A percentile compares a stretch with the other conserved stretches of the same genome.
Evolutionary conservation across 2,329 filamentous ascomycete species (phyloP).

Genomic region (Apiospora kogelbergensis): DNA sequence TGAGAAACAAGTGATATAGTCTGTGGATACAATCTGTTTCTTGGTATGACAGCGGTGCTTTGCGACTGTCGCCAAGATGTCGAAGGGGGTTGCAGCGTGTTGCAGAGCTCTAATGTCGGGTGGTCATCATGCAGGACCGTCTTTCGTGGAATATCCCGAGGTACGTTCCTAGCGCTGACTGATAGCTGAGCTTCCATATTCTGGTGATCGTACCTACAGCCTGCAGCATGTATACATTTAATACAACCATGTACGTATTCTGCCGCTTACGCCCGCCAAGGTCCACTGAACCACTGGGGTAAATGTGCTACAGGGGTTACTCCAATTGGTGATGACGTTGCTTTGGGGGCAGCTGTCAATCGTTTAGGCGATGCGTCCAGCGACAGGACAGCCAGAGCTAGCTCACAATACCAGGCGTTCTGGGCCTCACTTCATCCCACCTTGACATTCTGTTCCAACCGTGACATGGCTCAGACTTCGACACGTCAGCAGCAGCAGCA

Average conservation of each 20-base stretch:
- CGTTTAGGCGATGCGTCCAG: not conserved
- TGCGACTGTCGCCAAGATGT: not conserved
- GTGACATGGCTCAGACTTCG: not conserved
- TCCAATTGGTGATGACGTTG: not conserved
- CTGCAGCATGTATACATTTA: no score
- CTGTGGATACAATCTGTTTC: not conserved
- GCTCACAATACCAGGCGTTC: not conserved
- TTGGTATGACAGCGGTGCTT: not conserved
- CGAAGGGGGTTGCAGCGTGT: not conserved
- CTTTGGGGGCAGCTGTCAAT: not conserved
- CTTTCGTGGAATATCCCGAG: not conserved
- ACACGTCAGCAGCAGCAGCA: not conserved
- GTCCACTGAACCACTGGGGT: not conserved
- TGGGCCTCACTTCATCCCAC: not conserved
- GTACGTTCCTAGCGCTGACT: no score
- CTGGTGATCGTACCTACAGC: no score
- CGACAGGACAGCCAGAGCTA: no score
- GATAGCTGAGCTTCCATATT: no score
- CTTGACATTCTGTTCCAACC: not conserved
- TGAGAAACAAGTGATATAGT: not conserved
- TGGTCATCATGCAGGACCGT: not conserved
- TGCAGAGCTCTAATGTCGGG: not conserved
- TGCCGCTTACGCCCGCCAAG: not conserved
- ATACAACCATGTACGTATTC: no score
- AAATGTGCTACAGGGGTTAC: not conserved